Evolutionary conservation across 1,284 basidiomycete species (phyloP).

Genomic region (Hortiboletus rubellus): DNA sequence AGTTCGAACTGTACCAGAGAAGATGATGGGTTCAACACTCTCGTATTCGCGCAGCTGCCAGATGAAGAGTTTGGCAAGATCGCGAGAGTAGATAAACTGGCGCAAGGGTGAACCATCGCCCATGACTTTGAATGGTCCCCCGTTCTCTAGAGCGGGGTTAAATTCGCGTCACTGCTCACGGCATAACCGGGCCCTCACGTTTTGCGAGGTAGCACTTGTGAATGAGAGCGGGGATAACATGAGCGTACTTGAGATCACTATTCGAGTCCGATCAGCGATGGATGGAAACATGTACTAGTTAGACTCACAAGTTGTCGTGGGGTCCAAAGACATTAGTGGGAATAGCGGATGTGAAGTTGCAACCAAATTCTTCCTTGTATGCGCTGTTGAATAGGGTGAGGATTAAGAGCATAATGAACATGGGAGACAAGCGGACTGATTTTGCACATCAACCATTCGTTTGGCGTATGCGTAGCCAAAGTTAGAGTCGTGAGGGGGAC

Average conservation of each 20-base stretch:
- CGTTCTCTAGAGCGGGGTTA: conserved; percentile 62
- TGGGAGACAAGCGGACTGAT: conserved; percentile 60
- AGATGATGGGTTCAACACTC: conserved; percentile 85
- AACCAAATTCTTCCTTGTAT: conserved; percentile 88
- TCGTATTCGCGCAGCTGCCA: conserved; percentile 90
- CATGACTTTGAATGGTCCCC: conserved; percentile 77
- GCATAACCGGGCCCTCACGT: conserved; percentile 46
- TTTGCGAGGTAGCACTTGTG: conserved; percentile 89
- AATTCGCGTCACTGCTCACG: not conserved
- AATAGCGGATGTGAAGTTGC: conserved; percentile 89
- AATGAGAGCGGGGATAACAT: conserved; percentile 88
- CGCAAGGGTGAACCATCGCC: conserved; percentile 87
- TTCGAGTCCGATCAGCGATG: conserved; percentile 11
- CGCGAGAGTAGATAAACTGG: conserved; percentile 93
- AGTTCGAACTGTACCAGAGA: conserved; percentile 58
- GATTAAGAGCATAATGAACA: not conserved
- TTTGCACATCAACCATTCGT: conserved; percentile 90
- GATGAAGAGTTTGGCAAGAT: conserved; percentile 89
- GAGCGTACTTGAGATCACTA: conserved; percentile 84
- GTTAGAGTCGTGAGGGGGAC: conserved; percentile 86
- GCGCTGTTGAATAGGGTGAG: conserved; percentile 50
- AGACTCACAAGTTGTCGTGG: conserved; percentile 71
- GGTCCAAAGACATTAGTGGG: conserved; percentile 92
- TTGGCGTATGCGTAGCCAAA: conserved; percentile 93
- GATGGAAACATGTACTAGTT: not conserved